Conservation (phyloP, 371 early-diverging fungal genomes). For the Mucor mucedo region DNA sequence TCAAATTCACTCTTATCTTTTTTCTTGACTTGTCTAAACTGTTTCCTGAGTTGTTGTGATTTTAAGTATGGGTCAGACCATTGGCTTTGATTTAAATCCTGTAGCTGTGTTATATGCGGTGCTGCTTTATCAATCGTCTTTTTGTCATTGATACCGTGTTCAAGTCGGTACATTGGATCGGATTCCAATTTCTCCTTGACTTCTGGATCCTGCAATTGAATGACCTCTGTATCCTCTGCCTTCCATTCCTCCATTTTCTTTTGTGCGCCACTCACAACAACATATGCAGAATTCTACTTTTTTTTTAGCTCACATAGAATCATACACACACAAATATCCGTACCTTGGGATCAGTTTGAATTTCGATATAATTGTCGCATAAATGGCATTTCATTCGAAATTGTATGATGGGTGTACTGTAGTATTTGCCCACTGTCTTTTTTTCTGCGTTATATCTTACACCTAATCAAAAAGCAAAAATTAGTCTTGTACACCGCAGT, state of each 20-base stretch:
- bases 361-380: constrained; percentile 87
- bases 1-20: constrained; percentile 46
- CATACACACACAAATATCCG: not conserved
- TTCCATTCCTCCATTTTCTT: constrained; percentile 79
- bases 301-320: not conserved
- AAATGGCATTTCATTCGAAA: constrained; percentile 94
- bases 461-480: constrained; percentile 45
- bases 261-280: constrained; percentile 77
- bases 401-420: constrained; percentile 84
- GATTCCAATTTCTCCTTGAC: constrained; percentile 58
- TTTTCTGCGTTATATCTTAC: constrained; percentile 95
- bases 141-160: constrained; percentile 66
- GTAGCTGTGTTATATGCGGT: constrained; percentile 66
- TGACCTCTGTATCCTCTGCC: constrained; percentile 73
- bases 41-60: constrained; percentile 74
- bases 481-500: not conserved
- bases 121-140: constrained; percentile 52
- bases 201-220: constrained; percentile 65
- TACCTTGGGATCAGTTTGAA: constrained; percentile 94
- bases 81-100: constrained; percentile 60
- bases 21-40: constrained; percentile 76
- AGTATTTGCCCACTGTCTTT: constrained; percentile 89
- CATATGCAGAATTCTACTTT: constrained; percentile 76
- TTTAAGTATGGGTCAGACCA: constrained; percentile 82
- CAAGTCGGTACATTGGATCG: constrained; percentile 76